Evolutionary conservation across 352 stramenopile species (phyloP).

Genomic region (Globisporangium takayamanum): DNA sequence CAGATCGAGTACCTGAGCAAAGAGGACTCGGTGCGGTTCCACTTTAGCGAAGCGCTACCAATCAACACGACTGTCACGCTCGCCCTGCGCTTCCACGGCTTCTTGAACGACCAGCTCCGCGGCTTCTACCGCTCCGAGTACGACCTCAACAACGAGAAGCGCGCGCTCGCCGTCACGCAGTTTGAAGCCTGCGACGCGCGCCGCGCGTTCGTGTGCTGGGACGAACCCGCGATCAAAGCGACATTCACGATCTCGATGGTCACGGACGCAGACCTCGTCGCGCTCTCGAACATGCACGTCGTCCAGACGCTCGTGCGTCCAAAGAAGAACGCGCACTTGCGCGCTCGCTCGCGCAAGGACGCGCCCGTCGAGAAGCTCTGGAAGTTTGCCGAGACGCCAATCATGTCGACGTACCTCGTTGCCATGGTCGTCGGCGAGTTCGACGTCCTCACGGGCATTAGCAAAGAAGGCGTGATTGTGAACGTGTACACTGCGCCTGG

Average conservation of each 20-base stretch:
- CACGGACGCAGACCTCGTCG: conserved; percentile 87
- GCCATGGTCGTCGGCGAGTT: conserved; percentile 95
- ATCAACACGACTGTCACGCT: conserved; percentile 30
- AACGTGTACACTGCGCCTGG: conserved; percentile 94
- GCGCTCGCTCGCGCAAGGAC: conserved; percentile 35
- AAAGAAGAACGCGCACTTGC: conserved; percentile 53
- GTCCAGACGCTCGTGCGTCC: conserved; percentile 61
- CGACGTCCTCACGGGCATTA: conserved; percentile 90
- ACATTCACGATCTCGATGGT: conserved; percentile 92
- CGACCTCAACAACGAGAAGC: conserved; percentile 84
- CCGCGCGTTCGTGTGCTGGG: conserved; percentile 96
- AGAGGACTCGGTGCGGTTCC: conserved; percentile 55
- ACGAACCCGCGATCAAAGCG: conserved; percentile 96
- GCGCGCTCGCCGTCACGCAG: conserved; percentile 90
- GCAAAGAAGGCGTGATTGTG: conserved; percentile 87
- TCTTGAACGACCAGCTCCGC: conserved; percentile 90
- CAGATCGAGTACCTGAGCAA: conserved; percentile 43
- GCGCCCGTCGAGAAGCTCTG: conserved; percentile 53
- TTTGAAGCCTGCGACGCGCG: conserved; percentile 84
- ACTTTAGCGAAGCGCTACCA: conserved; percentile 38
- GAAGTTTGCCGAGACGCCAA: conserved; percentile 90
- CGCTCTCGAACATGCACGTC: conserved; percentile 96
- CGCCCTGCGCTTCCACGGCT: conserved; percentile 52
- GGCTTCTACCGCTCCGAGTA: conserved; percentile 96
- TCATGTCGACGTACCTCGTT: conserved; percentile 98